Base-by-base conservation (phyloP, 148 eudicot genomes). In the Rhododendron simsii region DNA sequence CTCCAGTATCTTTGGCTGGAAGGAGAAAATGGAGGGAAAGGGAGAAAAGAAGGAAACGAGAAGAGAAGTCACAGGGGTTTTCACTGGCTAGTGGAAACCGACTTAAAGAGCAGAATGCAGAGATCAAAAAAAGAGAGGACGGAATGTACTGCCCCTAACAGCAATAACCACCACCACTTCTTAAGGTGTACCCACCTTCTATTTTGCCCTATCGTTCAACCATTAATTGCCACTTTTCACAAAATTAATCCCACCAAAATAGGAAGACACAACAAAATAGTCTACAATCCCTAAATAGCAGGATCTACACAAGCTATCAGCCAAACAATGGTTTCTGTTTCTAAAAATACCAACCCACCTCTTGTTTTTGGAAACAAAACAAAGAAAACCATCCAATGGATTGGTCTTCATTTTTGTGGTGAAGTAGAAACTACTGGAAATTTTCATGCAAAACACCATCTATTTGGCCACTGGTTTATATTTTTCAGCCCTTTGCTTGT, bases 101-200 rank as follows among this genome's bases (percentile, higher is more conserved):
- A 65, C 30, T 65, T 65, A 65, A 26, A 23, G 73, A 65, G 73
- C 33, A 26, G 73, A 65, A 65, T 21, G 30, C 73, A 65, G 73
- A 23, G 87, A 87, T 12, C 14, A 13, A 13, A 35, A 86, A 80
- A 8, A 81, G 51, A 7, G 87, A 89, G 45, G 45, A 41, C 74
- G 89, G 87, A 81, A 91, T 81, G 53, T 1, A 87, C 90, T 0
- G 89, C 89, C 45, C 92, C 93, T 65, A 91, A 92, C 88, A 35
- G 10, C 79, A 75, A 39, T 20, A 76, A 76, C 28, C 41, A 20
- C 28, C 26, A 3, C 80, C 80, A 76, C 48, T 76, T 41, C 47
- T 76, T 3, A 20, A 41, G 80, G 50, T 76, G 20, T 39, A 37
- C n/a, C 30, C 44, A 77, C 79, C 26, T 26, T 47, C 81, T n/a